Base-by-base conservation (phyloP, 306 rosid species). In the Argentina anserina region DNA sequence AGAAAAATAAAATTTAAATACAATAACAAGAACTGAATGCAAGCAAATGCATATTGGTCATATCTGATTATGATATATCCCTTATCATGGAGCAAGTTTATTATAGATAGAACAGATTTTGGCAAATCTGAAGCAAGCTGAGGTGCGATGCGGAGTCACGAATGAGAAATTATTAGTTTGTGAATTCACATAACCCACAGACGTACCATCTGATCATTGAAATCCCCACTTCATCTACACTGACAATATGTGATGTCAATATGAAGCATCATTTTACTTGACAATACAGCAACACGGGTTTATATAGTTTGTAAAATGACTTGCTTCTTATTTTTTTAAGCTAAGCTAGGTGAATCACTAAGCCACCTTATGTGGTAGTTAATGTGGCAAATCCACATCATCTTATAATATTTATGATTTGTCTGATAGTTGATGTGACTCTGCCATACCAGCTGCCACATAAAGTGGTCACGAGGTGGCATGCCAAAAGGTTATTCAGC, bases 41-140 rank as follows among this genome's bases (percentile, higher is more conserved):
- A 25, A 70, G 45, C 67, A 70, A 55, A 47, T 37, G 60, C 28
- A 60, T 61, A 42, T 50, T 49, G 56, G 14, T 21, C 59, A 62
- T 25, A 15, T 62, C 28, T 53, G 52, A 37, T 29, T 14, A 50
- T 39, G 47, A 39, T 26, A 3, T 36, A 39, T 7, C 50, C n/a
- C 47, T 62, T 5, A 41, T 39, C 8, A 63, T 7, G 3, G 6
- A 52, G 37, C 43, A 66, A 5, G 43, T 45, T 66, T 46, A 63
- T 33, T 49, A 21, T n/a, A 18, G 46, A 59, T 70, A 70, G 52
- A 41, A 21, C 8, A 45, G 31, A 39, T 65, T 76, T 50, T 14
- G 31, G 36, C 21, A 64, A 66, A 26, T 65, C 34, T 42, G n/a
- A 63, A 21, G 37, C 47, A 25, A 55, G 50, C 31, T 21, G 33